Evolutionary conservation across 208 protist species (phyloP).

Genomic region (Leishmania amazonensis): DNA sequence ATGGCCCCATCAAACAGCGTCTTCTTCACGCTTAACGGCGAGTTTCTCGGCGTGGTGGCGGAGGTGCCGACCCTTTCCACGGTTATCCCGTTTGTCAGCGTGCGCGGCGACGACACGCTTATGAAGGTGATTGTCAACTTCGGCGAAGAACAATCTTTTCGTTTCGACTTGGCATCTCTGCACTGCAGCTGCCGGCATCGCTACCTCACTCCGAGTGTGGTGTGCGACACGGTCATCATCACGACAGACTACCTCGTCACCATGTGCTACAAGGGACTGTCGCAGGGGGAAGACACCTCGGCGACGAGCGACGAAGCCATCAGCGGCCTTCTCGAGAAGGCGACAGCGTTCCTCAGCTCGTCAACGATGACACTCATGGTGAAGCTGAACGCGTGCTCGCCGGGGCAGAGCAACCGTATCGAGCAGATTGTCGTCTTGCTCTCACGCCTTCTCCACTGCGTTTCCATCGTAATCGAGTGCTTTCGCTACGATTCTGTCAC

Average conservation of each 20-base stretch:
- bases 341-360: slow-evolving; percentile 64
- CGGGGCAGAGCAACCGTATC: slow-evolving; percentile 18
- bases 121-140: slow-evolving; percentile 91
- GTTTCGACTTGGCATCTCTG: slow-evolving; percentile 79
- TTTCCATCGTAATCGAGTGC: slow-evolving; percentile 75
- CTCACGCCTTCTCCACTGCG: slow-evolving; percentile 71
- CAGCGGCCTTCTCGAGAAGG: slow-evolving; percentile 66
- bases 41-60: slow-evolving; percentile 81
- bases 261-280: slow-evolving; percentile 70
- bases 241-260: slow-evolving; percentile 77
- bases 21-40: slow-evolving; percentile 89
- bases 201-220: slow-evolving; percentile 50
- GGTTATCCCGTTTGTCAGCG: slow-evolving; percentile 71
- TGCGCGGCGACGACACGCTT: slow-evolving; percentile 50
- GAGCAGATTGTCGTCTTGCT: slow-evolving; percentile 46
- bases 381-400: slow-evolving; percentile 29
- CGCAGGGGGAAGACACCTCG: slow-evolving; percentile 12
- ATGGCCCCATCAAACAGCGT: slow-evolving; percentile 74
- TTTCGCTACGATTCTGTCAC: slow-evolving; percentile 79
- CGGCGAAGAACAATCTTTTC: slow-evolving; percentile 76
- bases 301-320: slow-evolving; percentile 60
- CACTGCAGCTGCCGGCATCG: slow-evolving; percentile 64
- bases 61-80: slow-evolving; percentile 46
- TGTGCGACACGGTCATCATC: slow-evolving; percentile 73
- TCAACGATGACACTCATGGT: slow-evolving; percentile 44